Conservation (phyloP, 2,329 filamentous ascomycete genomes). For the Penicillium glabrum region DNA sequence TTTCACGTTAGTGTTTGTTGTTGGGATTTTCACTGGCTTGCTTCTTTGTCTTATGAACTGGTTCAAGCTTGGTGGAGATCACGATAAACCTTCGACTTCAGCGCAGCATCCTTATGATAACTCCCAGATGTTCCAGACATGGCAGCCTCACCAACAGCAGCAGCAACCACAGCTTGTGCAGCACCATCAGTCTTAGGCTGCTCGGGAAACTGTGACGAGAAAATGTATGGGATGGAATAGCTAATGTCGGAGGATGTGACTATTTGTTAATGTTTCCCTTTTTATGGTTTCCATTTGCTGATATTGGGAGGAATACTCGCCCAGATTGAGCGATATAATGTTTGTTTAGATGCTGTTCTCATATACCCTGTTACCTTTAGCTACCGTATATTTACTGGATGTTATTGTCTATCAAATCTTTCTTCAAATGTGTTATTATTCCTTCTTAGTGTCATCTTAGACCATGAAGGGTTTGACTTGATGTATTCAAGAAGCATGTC, state of each 20-base stretch:
- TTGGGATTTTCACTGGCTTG: slow-evolving; percentile 22
- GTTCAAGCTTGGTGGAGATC: slow-evolving; percentile 6
- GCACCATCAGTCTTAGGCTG: background rate
- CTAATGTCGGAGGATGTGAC: background rate
- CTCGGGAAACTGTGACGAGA: background rate
- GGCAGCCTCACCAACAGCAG: background rate
- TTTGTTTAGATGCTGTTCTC: background rate
- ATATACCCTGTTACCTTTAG: background rate
- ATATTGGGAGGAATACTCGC: background rate
- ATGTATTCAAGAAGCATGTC: background rate
- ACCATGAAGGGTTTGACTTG: background rate
- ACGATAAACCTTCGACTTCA: background rate
- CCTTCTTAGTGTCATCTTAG: background rate
- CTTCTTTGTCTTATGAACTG: slow-evolving; percentile 21
- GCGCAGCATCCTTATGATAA: background rate
- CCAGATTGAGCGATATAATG: background rate
- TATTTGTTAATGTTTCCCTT: background rate
- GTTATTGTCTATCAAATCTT: background rate
- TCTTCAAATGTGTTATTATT: no score
- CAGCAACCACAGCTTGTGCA: background rate
- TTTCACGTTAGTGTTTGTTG: slow-evolving; percentile 17
- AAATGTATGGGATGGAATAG: background rate
- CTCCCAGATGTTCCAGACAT: background rate
- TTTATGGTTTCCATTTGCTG: background rate
- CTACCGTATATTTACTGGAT: background rate